Evolutionary conservation across 2,329 filamentous ascomycete species (phyloP), one percentile per base, ranked within the genome.

Genomic region (Aspergillus chevalieri): DNA sequence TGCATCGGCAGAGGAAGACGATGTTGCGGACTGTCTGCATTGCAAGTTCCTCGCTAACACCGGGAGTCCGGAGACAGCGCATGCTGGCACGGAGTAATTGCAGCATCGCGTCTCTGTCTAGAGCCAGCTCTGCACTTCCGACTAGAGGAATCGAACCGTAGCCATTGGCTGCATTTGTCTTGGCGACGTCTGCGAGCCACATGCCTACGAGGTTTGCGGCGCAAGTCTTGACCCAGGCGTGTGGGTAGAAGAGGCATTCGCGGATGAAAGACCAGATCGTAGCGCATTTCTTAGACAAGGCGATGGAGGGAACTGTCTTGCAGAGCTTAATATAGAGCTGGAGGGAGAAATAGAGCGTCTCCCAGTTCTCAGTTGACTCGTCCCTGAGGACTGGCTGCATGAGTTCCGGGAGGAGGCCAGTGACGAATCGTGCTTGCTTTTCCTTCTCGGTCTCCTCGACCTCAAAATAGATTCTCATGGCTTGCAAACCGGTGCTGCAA

Each of bases 391-490:
- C 72, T 3, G 67, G 67, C 42, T 68, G 60, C 28, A 88, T 70
- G 17, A 83, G 71, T 81, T 74, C 49, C 74, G 80, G 56, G 70
- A 75, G 12, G 84, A 73, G 47, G 61, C 70, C 47, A 60, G 69
- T 46, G 70, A 91, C 75, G 33, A 83, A 78, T 9, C 77, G 75
- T 9, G 87, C 73, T 60, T 95, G 86, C 59, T 85, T 86, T 51
- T 80, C 78, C 51, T 83, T 83, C 51, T 81, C 82, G 7, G 79
- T 74, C 34, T 82, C 81, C 30, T 79, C 78, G 0, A 80, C 80
- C 52, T 93, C 87, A 50, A 95, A 87, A 67, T 92, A 95, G 46
- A 93, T 82, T 1, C 83, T 80, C 73, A 91, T 95, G 26, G 86
- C 82, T 64, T 93, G 87, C 47, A 96, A 75, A 1, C 86, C 87